Percentiles rank a stretch among this genome's conserved stretches.
phyloP scores from a whole-genome alignment of 768 basidiomycete species.

The Rhodosporidiobolus sp. region DNA sequence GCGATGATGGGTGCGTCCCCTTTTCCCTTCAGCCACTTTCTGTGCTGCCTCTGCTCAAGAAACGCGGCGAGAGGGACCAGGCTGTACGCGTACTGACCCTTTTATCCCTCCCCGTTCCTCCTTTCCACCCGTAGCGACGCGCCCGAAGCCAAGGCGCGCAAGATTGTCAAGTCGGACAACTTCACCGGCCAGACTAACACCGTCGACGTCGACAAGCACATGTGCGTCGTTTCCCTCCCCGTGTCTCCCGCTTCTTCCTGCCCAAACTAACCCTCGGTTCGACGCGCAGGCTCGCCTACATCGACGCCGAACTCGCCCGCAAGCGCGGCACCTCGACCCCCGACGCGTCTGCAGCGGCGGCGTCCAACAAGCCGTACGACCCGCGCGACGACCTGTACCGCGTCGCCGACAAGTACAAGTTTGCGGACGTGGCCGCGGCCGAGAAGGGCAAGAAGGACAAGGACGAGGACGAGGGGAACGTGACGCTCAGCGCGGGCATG shows the following conservation, averaged over 20 bases:
- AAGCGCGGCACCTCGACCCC: conserved; percentile 55
- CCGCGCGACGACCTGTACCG: conserved; percentile 76
- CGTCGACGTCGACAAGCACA: conserved; percentile 96
- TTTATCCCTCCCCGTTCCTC: not conserved
- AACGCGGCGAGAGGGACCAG: not conserved
- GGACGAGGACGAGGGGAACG: conserved; percentile 76
- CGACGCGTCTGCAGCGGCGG: not conserved
- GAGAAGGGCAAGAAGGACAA: conserved; percentile 16
- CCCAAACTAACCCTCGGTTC: not conserved
- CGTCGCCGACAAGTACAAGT: conserved; percentile 58
- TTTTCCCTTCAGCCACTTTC: not conserved
- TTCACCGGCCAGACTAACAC: conserved; percentile 97
- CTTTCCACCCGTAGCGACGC: conserved; percentile 60
- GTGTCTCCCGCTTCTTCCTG: not conserved
- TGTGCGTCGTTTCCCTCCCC: conserved; percentile 59
- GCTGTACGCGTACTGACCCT: not conserved
- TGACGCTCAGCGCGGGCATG: conserved; percentile 91
- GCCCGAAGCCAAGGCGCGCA: conserved; percentile 65
- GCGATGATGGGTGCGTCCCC: conserved; percentile 13
- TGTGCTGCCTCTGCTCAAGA: not conserved
- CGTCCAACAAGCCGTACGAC: conserved; percentile 49
- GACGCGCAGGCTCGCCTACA: conserved; percentile 83
- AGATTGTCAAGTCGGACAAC: conserved; percentile 60
- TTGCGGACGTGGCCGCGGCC: conserved; percentile 31
- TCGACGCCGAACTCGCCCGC: conserved; percentile 84